Conservation (phyloP, 306 rosid species). For the Echinosophora koreensis region DNA sequence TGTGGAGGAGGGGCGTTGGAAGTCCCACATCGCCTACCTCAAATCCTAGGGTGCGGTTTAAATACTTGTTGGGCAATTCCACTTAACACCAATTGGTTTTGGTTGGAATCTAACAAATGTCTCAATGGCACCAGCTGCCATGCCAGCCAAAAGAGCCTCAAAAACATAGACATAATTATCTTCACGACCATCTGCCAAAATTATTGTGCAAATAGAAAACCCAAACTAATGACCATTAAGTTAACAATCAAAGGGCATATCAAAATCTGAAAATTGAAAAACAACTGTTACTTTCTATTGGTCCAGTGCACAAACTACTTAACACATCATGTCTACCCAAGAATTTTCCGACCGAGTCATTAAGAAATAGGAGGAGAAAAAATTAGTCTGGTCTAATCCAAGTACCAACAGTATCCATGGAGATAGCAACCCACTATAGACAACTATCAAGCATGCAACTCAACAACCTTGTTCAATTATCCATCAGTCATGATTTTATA, state of each 20-base stretch:
- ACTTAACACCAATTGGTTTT: too few species aligned
- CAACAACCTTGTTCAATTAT: not conserved
- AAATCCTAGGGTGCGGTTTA: too few species aligned
- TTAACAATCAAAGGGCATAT: not conserved
- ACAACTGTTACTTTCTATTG: slow-evolving; percentile 13
- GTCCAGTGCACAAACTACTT: slow-evolving; percentile 23
- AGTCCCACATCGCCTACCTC: too few species aligned
- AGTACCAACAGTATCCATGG: not conserved
- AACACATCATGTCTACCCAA: not conserved
- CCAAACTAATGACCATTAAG: not conserved
- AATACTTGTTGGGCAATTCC: too few species aligned
- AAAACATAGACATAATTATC: slow-evolving; percentile 63
- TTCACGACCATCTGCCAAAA: slow-evolving; percentile 80
- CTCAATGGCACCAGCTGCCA: slow-evolving; percentile 77
- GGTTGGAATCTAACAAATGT: too few species aligned
- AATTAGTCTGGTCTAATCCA: slow-evolving; percentile 3
- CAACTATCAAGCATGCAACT: not conserved
- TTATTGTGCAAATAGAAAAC: not conserved
- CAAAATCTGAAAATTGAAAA: slow-evolving; percentile 27
- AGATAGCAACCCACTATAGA: slow-evolving; percentile 20
- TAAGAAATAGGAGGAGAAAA: slow-evolving; percentile 3
- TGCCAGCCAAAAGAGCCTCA: slow-evolving; percentile 88
- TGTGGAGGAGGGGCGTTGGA: too few species aligned
- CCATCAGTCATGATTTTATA: slow-evolving; percentile 19
- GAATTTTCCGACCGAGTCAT: not conserved